Evolutionary conservation across 768 basidiomycete genomes (phyloP).

Genomic region (Suillus weaverae): DNA sequence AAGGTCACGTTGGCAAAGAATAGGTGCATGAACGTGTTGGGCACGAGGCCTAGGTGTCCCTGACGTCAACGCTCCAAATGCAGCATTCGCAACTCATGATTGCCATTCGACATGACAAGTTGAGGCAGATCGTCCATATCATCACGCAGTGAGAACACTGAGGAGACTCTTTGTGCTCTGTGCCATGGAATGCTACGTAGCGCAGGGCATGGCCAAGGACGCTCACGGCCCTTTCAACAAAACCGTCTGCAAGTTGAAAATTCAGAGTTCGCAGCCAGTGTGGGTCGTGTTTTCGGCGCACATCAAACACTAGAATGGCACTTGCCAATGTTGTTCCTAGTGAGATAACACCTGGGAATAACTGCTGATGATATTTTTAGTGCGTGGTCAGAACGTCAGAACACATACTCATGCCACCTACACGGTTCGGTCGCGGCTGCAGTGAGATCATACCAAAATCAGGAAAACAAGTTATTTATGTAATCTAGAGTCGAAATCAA

Average conservation of each 20-base stretch:
- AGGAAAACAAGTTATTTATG: background rate
- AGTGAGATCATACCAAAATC: background rate
- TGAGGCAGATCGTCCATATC: background rate
- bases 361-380: background rate
- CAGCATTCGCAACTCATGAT: background rate
- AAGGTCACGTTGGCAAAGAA: background rate
- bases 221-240: background rate
- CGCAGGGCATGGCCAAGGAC: no score
- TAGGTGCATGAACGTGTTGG: background rate
- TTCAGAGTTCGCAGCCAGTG: background rate
- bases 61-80: background rate
- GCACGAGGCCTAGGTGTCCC: background rate
- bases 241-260: background rate
- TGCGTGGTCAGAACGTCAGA: background rate
- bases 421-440: background rate
- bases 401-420: background rate
- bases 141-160: background rate
- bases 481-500: constrained; percentile 1
- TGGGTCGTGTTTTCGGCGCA: background rate
- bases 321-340: background rate
- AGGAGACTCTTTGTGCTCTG: background rate
- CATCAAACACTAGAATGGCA: background rate
- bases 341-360: background rate
- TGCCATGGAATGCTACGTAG: background rate
- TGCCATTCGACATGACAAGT: background rate